Percentiles rank a stretch among this genome's conserved stretches.
Conservation (phyloP, 2,329 filamentous ascomycete species). For the Xylaria sp. region DNA sequence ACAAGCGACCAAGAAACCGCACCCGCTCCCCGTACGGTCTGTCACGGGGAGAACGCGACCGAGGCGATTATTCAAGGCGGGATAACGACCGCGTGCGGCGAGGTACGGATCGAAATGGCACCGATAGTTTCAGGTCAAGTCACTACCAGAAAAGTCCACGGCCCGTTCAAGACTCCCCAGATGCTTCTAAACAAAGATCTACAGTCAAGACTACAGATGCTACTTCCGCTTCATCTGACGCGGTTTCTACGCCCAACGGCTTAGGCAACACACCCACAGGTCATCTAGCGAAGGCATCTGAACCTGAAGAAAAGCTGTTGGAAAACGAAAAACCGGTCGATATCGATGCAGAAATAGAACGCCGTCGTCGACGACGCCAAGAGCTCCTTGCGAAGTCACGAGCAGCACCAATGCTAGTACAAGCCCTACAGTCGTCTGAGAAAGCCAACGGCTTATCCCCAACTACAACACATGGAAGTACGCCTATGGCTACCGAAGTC, state of each 20-base stretch:
- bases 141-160: conserved; percentile 60
- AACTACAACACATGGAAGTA: conserved; percentile 59
- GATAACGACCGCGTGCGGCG: conserved; percentile 43
- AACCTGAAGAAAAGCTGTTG: conserved; percentile 57
- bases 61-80: conserved; percentile 42
- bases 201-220: conserved; percentile 68
- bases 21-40: conserved; percentile 48
- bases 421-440: conserved; percentile 74
- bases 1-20: conserved; percentile 65
- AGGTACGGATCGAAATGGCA: conserved; percentile 47
- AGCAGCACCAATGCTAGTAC: conserved; percentile 78
- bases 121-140: conserved; percentile 55
- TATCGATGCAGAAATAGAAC: conserved; percentile 85
- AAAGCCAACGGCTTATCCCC: conserved; percentile 68
- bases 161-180: conserved; percentile 65
- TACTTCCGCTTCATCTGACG: conserved; percentile 69
- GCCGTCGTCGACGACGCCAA: conserved; percentile 84
- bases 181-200: conserved; percentile 70
- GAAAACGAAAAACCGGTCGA: conserved; percentile 73
- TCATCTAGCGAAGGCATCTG: conserved; percentile 47
- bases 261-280: conserved; percentile 55
- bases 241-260: conserved; percentile 74
- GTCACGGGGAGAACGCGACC: conserved; percentile 45
- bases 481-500: conserved; percentile 52
- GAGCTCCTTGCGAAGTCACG: conserved; percentile 86